These are phyloP conservation scores for Talaromyces amestolkiae DNA, from an alignment of 2,329 filamentous ascomycete genomes.

Conservation along the genomic window DNA sequence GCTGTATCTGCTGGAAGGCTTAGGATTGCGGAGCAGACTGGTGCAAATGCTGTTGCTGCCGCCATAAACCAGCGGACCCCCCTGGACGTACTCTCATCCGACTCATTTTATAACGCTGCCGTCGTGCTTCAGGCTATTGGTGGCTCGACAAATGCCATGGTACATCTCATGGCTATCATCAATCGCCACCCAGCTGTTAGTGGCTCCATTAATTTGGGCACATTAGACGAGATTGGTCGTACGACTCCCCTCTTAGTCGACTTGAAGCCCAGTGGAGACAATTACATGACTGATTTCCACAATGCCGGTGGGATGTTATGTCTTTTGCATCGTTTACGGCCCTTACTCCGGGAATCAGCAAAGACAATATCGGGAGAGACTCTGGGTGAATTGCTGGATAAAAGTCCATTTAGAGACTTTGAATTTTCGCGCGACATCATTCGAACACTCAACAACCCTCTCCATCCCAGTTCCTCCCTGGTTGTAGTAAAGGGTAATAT, in stretches of 20 bases:
- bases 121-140: constrained; percentile 55
- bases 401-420: constrained; percentile 43
- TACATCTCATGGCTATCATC: constrained; percentile 57
- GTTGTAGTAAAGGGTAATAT: constrained; percentile 50
- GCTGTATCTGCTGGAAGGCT: constrained; percentile 54
- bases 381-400: constrained; percentile 46
- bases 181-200: constrained; percentile 51
- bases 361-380: constrained; percentile 49
- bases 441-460: constrained; percentile 44
- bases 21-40: constrained; percentile 54
- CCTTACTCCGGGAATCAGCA: constrained; percentile 45
- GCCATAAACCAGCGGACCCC: constrained; percentile 41
- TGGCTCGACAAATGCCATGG: constrained; percentile 56
- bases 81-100: constrained; percentile 45
- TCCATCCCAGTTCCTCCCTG: constrained; percentile 47
- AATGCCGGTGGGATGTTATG: constrained; percentile 53
- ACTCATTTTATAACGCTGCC: constrained; percentile 54
- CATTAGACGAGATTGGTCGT: constrained; percentile 49
- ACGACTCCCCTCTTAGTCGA: constrained; percentile 50
- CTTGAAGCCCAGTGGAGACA: constrained; percentile 53
- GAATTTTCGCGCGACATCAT: constrained; percentile 46
- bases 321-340: constrained; percentile 46
- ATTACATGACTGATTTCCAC: constrained; percentile 57
- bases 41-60: constrained; percentile 48
- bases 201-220: constrained; percentile 46